Base-by-base conservation (phyloP, 768 basidiomycete genomes). In the Mycena filopes region DNA sequence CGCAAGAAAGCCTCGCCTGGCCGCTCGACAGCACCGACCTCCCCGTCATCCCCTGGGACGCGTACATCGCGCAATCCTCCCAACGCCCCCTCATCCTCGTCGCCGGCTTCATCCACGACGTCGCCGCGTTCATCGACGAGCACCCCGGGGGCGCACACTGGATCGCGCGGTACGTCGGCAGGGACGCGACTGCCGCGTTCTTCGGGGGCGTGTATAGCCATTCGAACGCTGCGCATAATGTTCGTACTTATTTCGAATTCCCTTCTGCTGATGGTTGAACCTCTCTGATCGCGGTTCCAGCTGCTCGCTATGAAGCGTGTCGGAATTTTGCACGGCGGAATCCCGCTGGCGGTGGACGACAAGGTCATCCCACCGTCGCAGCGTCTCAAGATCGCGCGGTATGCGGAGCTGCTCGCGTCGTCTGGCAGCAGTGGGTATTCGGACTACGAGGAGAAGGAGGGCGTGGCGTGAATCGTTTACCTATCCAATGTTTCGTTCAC, bases 51-150 rank as follows among this genome's bases (percentile, higher is more conserved):
- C 86, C 82, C 58, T 97, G 95, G 94, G 93, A 95, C 43, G 89
- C 55, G 89, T 94, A 90, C 86, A 90, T 91, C 74, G 85, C 90
- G 67, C 95, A 97, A 76, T 78, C 91, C 13, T 79, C 86, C 72
- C 90, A 87, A 68, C 89, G 96, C 15, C 93, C 95, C 16, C 80
- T 97, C 29, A 87, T 97, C 60, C 89, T 94, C 69, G 82, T 98
- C 62, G 91, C 94, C 38, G 96, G 96, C 18, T 96, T 95, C 83
- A 96, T 98, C 57, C 96, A 97, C 74, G 96, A 97, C 63, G 90
- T 94, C 46, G 83, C 89, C 0, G 79, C 83, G 20, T 98, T 97
- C 81, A 85, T 92, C 61, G 92, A 95, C 45, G 94, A 97, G 67
- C 95, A 98, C 74, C 96, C 96, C 4, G 95, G 96, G 69, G 96